Percentiles rank a stretch among this genome's conserved stretches.
Conservation (phyloP, 2,329 filamentous ascomycete species). For the Sclerotinia minor region DNA sequence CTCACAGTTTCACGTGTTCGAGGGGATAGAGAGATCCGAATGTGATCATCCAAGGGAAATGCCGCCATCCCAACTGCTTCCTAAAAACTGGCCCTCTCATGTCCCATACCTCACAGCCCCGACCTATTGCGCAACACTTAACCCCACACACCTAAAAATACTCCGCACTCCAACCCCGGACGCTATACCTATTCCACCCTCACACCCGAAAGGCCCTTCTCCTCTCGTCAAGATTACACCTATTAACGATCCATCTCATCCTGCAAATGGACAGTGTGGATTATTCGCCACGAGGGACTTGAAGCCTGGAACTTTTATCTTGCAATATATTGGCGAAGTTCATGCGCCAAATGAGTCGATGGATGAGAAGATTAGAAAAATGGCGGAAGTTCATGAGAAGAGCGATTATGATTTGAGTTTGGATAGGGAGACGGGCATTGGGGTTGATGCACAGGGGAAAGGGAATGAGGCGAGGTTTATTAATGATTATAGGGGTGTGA, state of each 20-base stretch:
- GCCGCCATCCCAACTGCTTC: constrained; percentile 35
- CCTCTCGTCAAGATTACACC: constrained; percentile 54
- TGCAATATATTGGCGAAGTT: constrained; percentile 62
- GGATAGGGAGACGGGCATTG: constrained; percentile 56
- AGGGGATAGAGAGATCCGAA: neutral
- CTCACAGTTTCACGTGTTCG: neutral
- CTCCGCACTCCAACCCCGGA: constrained; percentile 36
- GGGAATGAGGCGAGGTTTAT: constrained; percentile 68
- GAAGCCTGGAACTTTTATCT: constrained; percentile 54
- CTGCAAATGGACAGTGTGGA: constrained; percentile 58
- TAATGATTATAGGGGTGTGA: constrained; percentile 65
- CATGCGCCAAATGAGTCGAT: constrained; percentile 45
- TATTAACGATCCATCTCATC: constrained; percentile 54
- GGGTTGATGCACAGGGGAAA: constrained; percentile 57
- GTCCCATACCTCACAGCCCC: constrained; percentile 56
- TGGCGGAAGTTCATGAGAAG: constrained; percentile 42
- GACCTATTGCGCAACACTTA: constrained; percentile 47
- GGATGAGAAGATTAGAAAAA: neutral
- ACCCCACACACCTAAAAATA: constrained; percentile 27
- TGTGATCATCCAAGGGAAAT: neutral
- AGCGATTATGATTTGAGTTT: constrained; percentile 67
- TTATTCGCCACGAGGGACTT: constrained; percentile 60
- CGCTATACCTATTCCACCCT: constrained; percentile 41
- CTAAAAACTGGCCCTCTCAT: constrained; percentile 59
- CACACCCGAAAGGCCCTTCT: constrained; percentile 48